A percentile compares a stretch with the other conserved stretches of the same genome.
These are phyloP conservation scores for Strobilomyces confusus DNA, from an alignment of 768 basidiomycete genomes.

Conservation along the genomic window DNA sequence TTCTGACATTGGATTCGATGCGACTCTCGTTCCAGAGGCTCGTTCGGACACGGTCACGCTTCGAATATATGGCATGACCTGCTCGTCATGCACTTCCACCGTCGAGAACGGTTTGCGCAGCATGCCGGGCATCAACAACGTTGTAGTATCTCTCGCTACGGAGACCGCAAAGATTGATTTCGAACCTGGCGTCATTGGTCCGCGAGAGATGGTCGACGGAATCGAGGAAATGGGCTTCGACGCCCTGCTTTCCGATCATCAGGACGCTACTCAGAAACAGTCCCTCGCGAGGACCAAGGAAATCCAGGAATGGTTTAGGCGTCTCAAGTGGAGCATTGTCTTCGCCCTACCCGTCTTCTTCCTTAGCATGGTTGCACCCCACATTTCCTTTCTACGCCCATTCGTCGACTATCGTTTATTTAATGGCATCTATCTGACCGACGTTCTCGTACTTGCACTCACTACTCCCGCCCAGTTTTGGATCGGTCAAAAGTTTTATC, in stretches of 20 bases:
- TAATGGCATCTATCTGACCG: constrained; percentile 75
- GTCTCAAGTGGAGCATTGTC: constrained; percentile 66
- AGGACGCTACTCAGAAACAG: constrained; percentile 78
- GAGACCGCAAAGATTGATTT: constrained; percentile 74
- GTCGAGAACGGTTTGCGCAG: constrained; percentile 66
- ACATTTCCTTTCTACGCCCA: constrained; percentile 54
- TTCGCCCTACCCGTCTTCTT: constrained; percentile 96
- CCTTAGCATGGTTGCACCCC: constrained; percentile 79
- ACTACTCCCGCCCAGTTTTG: constrained; percentile 94
- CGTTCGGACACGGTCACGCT: constrained; percentile 68
- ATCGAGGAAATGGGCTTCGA: constrained; percentile 90
- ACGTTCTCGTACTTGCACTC: constrained; percentile 68
- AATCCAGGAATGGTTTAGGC: constrained; percentile 81
- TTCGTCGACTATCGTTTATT: constrained; percentile 51
- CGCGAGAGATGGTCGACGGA: constrained; percentile 84
- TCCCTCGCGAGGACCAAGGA: constrained; percentile 89
- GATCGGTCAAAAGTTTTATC: constrained; percentile 85
- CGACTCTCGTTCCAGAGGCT: constrained; percentile 63
- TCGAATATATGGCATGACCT: constrained; percentile 90
- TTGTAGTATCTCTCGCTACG: constrained; percentile 71
- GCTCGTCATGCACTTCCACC: constrained; percentile 73
- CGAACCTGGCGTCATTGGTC: constrained; percentile 66
- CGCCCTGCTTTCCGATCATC: constrained; percentile 76
- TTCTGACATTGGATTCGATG: constrained; percentile 90
- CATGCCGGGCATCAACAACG: constrained; percentile 69